phyloP scores from a whole-genome alignment of 2,329 filamentous ascomycete genomes.

The Verticillium alfalfae region DNA sequence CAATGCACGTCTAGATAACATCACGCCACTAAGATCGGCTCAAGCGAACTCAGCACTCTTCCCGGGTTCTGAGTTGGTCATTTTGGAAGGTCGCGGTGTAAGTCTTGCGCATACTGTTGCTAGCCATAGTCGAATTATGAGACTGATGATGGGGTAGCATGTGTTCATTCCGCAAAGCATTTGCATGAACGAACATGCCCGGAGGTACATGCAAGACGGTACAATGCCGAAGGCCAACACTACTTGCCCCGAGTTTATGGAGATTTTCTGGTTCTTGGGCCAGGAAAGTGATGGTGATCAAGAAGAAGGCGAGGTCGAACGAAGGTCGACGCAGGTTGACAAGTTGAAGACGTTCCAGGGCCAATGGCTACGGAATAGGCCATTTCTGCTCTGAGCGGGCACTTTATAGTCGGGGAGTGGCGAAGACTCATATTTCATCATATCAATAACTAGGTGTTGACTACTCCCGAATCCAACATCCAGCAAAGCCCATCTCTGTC shows the following conservation, averaged over 20 bases:
- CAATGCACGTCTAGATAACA: conserved; percentile 34
- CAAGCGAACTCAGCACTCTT: conserved; percentile 34
- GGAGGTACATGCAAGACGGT: conserved; percentile 36
- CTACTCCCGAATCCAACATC: conserved; percentile 7
- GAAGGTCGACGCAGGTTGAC: no score
- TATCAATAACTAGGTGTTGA: background rate
- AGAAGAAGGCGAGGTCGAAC: no score
- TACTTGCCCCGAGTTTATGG: background rate
- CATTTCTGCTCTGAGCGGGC: no score
- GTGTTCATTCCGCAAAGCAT: background rate
- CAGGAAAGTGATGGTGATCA: background rate
- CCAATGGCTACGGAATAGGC: no score
- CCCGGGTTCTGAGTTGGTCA: conserved; percentile 35
- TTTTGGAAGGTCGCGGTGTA: conserved; percentile 45
- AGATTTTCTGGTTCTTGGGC: no score
- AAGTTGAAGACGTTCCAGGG: no score
- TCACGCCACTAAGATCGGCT: conserved; percentile 38
- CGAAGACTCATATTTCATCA: background rate
- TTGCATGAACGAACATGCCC: conserved; percentile 19
- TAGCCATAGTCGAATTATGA: background rate
- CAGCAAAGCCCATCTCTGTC: conserved; percentile 8
- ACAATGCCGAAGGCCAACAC: conserved; percentile 27
- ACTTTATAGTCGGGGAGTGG: no score
- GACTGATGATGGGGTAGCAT: background rate
- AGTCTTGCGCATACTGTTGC: conserved; percentile 11